Conservation (phyloP, 139 green algal genomes). For the Chlamydomonas urium region DNA sequence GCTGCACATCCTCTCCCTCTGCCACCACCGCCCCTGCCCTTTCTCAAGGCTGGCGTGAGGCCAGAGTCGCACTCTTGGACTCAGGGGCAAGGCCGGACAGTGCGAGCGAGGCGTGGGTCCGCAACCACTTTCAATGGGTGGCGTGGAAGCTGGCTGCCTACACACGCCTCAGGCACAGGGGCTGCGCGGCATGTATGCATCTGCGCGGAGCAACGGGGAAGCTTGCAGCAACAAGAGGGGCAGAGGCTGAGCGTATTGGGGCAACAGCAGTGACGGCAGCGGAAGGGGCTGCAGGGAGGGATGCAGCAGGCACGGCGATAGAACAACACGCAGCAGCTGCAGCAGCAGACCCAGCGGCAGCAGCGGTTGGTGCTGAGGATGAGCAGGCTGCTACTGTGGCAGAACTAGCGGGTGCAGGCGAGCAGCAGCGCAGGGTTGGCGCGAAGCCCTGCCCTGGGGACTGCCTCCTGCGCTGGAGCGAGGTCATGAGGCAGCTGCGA, state of each 20-base stretch:
- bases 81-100: neutral
- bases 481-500: slow-evolving; percentile 1
- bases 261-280: neutral
- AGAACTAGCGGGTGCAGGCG: neutral
- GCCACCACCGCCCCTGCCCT: no score
- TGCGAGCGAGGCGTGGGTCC: slow-evolving; percentile 47
- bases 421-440: neutral
- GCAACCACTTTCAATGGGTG: slow-evolving; percentile 63
- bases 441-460: neutral
- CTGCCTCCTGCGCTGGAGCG: neutral
- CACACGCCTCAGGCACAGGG: no score
- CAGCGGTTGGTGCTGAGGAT: neutral
- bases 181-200: neutral
- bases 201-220: neutral
- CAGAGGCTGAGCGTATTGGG: neutral
- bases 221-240: neutral
- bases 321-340: no score
- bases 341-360: neutral
- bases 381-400: neutral
- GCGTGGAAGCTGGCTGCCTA: slow-evolving; percentile 70
- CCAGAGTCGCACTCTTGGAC: no score
- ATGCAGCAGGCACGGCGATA: no score
- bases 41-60: no score
- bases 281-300: neutral
- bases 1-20: neutral